phyloP scores from a whole-genome alignment of 768 basidiomycete genomes.

The Macrolepiota dolichaula region DNA sequence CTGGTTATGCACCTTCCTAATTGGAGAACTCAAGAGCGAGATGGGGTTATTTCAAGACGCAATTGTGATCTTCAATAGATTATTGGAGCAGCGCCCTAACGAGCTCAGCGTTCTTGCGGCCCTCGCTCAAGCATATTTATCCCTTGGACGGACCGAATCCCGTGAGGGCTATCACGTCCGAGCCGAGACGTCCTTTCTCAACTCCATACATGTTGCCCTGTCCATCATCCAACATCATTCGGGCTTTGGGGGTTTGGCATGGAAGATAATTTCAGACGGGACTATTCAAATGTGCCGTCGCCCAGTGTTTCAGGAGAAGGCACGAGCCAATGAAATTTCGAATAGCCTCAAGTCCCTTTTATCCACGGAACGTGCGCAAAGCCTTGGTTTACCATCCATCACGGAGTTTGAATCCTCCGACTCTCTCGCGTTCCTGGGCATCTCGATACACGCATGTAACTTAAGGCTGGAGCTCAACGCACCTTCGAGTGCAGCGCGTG shows the following conservation, averaged over 20 bases:
- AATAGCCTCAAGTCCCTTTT: constrained; percentile 19
- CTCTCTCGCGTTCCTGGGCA: constrained; percentile 31
- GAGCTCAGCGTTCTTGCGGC: constrained; percentile 74
- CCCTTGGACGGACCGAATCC: constrained; percentile 64
- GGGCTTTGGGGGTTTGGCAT: constrained; percentile 69
- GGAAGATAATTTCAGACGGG: constrained; percentile 85
- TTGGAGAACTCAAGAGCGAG: constrained; percentile 80
- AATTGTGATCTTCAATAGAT: constrained; percentile 55
- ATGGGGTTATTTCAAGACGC: constrained; percentile 76
- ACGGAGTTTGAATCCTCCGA: background rate
- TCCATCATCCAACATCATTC: constrained; percentile 44
- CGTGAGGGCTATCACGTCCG: constrained; percentile 69
- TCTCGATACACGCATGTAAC: constrained; percentile 57
- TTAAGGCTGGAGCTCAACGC: constrained; percentile 57
- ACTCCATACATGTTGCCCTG: constrained; percentile 52
- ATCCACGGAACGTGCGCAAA: background rate
- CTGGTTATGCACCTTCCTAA: constrained; percentile 83
- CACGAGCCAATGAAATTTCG: constrained; percentile 31
- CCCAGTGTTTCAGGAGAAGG: constrained; percentile 45
- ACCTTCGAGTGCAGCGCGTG: constrained; percentile 39
- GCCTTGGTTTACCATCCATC: background rate
- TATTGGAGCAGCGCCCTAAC: constrained; percentile 52
- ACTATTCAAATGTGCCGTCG: constrained; percentile 60
- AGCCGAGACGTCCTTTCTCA: constrained; percentile 69
- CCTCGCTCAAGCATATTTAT: constrained; percentile 68